A percentile compares a stretch with the other conserved stretches of the same genome.
Evolutionary conservation across 345 rosid genomes (phyloP).

Genomic region (Arabidopsis thaliana): DNA sequence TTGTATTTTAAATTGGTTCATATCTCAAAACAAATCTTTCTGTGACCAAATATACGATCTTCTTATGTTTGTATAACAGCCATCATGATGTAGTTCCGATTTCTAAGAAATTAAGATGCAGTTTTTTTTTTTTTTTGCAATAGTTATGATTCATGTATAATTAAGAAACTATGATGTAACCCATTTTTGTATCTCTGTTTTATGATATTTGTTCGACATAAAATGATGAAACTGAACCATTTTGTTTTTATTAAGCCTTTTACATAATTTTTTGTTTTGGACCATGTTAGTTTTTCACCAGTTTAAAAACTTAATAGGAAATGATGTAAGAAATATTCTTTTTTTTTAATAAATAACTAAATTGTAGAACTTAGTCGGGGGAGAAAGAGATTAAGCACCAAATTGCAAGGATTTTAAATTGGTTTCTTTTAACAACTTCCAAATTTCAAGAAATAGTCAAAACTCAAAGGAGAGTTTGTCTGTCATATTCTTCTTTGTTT

Average conservation of each 20-base stretch:
- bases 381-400: slow-evolving; percentile 17
- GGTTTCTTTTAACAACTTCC: slow-evolving; percentile 7
- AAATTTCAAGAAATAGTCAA: slow-evolving; percentile 27
- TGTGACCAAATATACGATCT: slow-evolving; percentile 18
- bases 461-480: slow-evolving; percentile 28
- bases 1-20: neutral
- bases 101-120: no score
- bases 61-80: neutral
- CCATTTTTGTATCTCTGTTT: no score
- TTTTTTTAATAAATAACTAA: no score
- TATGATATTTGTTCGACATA: neutral
- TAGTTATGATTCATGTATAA: no score
- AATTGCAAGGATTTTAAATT: slow-evolving; percentile 15
- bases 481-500: slow-evolving; percentile 20
- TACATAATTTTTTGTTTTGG: neutral
- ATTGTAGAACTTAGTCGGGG: neutral
- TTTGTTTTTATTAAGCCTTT: neutral
- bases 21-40: slow-evolving; percentile 9
- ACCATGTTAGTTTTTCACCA: neutral
- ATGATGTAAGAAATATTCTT: neutral
- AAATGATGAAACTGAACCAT: neutral
- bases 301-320: neutral
- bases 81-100: neutral
- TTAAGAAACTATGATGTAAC: no score
- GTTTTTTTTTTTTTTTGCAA: no score